These are phyloP conservation scores for Rhizopus stolonifer DNA, from an alignment of 371 early-diverging fungal species.

Conservation along the genomic window DNA sequence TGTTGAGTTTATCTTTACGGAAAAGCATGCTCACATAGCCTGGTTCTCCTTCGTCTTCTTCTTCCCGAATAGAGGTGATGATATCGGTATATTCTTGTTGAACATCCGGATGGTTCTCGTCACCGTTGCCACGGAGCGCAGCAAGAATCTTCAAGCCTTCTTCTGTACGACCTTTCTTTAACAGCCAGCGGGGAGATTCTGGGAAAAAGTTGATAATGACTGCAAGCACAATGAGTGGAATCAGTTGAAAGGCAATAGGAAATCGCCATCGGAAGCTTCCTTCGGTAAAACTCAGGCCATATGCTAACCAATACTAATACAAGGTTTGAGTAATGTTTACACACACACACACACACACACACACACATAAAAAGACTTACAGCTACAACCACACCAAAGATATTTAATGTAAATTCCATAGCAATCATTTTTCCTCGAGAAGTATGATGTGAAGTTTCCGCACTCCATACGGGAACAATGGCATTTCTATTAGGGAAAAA, in stretches of 20 bases:
- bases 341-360: too few relatives aligned
- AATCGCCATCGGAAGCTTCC: slow-evolving; percentile 44
- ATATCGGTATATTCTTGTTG: slow-evolving; percentile 36
- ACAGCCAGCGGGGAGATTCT: slow-evolving; percentile 38
- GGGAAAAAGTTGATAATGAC: slow-evolving; percentile 41
- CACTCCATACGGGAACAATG: slow-evolving; percentile 46
- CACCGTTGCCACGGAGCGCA: slow-evolving; percentile 41
- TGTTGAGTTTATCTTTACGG: slow-evolving; percentile 35
- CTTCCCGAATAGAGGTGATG: slow-evolving; percentile 26
- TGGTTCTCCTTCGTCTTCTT: slow-evolving; percentile 33
- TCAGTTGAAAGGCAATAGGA: slow-evolving; percentile 42
- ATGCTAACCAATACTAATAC: slow-evolving; percentile 40
- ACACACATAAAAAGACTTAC: too few relatives aligned
- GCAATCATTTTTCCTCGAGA: slow-evolving; percentile 42
- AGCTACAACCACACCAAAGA: slow-evolving; percentile 47
- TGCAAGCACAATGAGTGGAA: slow-evolving; percentile 35
- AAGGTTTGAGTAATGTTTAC: not conserved
- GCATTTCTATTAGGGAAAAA: too few relatives aligned
- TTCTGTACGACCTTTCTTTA: slow-evolving; percentile 35
- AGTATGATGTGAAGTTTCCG: slow-evolving; percentile 41
- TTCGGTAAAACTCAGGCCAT: slow-evolving; percentile 37
- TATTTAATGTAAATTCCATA: slow-evolving; percentile 45
- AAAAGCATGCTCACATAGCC: slow-evolving; percentile 40
- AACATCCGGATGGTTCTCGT: slow-evolving; percentile 33
- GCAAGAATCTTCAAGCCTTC: slow-evolving; percentile 40